Percentiles rank a stretch among this genome's conserved stretches.
phyloP scores from a whole-genome alignment of 164 flowering plant species.

The Vitis cinerea region DNA sequence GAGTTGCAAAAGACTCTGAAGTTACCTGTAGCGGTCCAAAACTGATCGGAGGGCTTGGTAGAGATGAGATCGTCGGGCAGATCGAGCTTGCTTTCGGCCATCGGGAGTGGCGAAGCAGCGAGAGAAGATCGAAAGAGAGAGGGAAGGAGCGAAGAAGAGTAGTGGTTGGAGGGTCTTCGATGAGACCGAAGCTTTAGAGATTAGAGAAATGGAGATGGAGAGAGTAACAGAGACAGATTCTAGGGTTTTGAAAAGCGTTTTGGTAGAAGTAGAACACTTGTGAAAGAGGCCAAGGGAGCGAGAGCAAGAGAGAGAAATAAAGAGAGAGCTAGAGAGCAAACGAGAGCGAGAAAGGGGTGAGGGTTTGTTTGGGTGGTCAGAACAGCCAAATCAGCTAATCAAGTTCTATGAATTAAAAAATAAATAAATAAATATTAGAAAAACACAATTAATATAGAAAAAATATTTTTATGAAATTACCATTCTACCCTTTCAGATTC shows the following conservation, averaged over 20 bases:
- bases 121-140: not conserved
- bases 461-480: no score
- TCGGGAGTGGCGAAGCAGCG: constrained; percentile 12
- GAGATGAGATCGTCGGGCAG: constrained; percentile 76
- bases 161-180: not conserved
- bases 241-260: no score
- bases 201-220: no score
- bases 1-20: not conserved
- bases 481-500: no score
- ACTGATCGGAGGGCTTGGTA: constrained; percentile 45
- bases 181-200: no score
- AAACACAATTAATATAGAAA: no score
- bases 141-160: not conserved
- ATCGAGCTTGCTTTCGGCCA: constrained; percentile 71
- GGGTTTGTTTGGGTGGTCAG: constrained; percentile 58
- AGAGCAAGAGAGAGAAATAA: not conserved
- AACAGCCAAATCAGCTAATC: constrained; percentile 29
- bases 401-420: not conserved
- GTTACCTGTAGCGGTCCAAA: constrained; percentile 54
- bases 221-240: no score
- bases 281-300: not conserved
- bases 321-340: constrained; percentile 8
- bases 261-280: no score
- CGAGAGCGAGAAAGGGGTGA: constrained; percentile 16
- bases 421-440: not conserved